A percentile compares a stretch with the other conserved stretches of the same genome.
phyloP scores from a whole-genome alignment of 2,329 filamentous ascomycete species.

The Aspergillus persii region DNA sequence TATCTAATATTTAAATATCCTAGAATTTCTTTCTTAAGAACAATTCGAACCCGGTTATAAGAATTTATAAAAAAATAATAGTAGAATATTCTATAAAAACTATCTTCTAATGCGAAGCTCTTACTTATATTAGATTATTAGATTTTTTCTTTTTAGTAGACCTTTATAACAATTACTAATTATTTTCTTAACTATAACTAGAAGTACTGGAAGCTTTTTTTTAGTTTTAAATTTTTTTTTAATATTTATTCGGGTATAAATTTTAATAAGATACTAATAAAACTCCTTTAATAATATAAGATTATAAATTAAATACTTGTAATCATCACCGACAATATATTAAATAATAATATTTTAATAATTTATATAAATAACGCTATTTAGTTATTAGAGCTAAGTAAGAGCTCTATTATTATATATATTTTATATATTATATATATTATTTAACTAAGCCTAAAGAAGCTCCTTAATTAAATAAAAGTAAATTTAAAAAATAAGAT shows the following conservation, averaged over 20 bases:
- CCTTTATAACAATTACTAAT: slow-evolving; percentile 12
- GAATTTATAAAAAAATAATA: background rate
- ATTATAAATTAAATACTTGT: background rate
- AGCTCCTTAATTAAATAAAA: no score
- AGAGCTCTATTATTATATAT: no score
- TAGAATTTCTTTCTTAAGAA: background rate
- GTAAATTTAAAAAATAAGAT: no score
- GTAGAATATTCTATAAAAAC: background rate
- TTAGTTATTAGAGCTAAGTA: no score
- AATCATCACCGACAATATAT: no score
- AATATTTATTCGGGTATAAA: slow-evolving; percentile 1
- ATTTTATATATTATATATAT: no score
- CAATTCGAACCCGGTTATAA: background rate
- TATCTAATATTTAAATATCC: background rate
- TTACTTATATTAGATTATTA: slow-evolving; percentile 8
- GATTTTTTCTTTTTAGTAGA: slow-evolving; percentile 7
- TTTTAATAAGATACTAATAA: background rate
- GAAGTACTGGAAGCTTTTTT: slow-evolving; percentile 4
- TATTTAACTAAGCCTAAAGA: no score
- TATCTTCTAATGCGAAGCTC: background rate
- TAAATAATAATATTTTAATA: background rate
- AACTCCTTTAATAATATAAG: slow-evolving; percentile 2
- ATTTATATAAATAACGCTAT: background rate
- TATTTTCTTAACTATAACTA: slow-evolving; percentile 12
- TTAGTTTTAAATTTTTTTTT: slow-evolving; percentile 13